phyloP scores from a whole-genome alignment of 106 monocot species.

The Phalaenopsis aphrodite region DNA sequence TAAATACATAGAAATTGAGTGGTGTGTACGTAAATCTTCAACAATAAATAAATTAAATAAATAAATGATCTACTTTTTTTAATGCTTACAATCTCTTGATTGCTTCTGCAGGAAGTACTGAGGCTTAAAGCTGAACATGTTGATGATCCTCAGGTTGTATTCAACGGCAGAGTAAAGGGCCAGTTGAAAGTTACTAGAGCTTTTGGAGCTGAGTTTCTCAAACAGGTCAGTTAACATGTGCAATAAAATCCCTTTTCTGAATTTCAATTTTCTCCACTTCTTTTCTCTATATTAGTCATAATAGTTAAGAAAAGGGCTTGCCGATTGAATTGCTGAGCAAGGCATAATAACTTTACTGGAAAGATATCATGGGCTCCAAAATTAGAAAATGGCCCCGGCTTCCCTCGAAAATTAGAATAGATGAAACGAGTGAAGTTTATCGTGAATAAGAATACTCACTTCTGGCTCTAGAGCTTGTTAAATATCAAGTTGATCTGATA shows the following conservation, averaged over 20 bases:
- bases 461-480: too few species aligned
- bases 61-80: background rate
- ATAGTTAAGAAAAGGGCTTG: background rate
- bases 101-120: constrained; percentile 57
- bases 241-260: background rate
- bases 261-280: background rate
- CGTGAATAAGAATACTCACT: too few species aligned
- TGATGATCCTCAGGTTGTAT: constrained; percentile 73
- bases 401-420: too few species aligned
- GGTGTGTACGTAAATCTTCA: background rate
- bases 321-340: too few species aligned
- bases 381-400: too few species aligned
- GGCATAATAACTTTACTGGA: too few species aligned
- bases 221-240: constrained; percentile 44
- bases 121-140: constrained; percentile 82
- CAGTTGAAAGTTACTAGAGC: constrained; percentile 95
- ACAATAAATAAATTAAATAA: too few species aligned
- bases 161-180: constrained; percentile 95
- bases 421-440: too few species aligned
- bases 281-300: background rate
- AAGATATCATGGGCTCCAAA: too few species aligned
- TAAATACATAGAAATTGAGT: too few species aligned
- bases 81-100: background rate
- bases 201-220: constrained; percentile 96
- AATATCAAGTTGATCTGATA: too few species aligned